Percentiles rank a stretch among this genome's conserved stretches.
phyloP scores from a whole-genome alignment of 148 eudicot species.

The Fagopyrum homotropicum region DNA sequence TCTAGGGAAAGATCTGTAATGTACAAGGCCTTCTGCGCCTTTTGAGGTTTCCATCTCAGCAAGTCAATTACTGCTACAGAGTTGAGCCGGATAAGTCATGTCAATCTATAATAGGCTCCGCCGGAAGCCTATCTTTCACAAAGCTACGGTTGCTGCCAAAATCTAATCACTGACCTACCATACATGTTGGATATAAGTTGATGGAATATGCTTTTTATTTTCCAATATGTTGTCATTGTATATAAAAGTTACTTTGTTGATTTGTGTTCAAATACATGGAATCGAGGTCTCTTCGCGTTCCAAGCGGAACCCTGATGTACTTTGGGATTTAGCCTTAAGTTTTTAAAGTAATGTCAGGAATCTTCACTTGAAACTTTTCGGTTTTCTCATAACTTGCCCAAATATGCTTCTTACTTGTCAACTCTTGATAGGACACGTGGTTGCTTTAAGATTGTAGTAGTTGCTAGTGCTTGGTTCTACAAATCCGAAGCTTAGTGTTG shows the following conservation, averaged over 20 bases:
- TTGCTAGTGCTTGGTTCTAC: neutral
- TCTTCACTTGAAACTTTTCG: neutral
- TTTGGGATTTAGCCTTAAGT: neutral
- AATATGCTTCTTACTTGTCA: neutral
- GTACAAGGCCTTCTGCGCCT: neutral
- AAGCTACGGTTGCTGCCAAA: neutral
- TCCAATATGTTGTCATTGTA: neutral
- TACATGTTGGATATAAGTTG: neutral
- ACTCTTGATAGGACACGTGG: neutral
- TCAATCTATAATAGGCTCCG: neutral
- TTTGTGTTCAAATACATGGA: neutral
- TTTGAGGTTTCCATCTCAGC: conserved; percentile 2
- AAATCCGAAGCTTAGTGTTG: neutral
- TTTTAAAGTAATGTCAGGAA: neutral
- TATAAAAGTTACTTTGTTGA: neutral
- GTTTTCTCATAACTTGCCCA: neutral
- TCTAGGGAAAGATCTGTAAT: neutral
- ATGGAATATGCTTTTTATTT: neutral
- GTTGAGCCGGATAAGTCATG: neutral
- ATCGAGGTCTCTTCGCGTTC: neutral
- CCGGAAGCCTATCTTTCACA: neutral
- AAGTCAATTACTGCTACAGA: neutral
- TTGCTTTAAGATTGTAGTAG: neutral
- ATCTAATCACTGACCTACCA: neutral
- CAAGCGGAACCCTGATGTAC: neutral